Conservation (phyloP, 1,284 basidiomycete species). For the Microbotryomycetes sp. region DNA sequence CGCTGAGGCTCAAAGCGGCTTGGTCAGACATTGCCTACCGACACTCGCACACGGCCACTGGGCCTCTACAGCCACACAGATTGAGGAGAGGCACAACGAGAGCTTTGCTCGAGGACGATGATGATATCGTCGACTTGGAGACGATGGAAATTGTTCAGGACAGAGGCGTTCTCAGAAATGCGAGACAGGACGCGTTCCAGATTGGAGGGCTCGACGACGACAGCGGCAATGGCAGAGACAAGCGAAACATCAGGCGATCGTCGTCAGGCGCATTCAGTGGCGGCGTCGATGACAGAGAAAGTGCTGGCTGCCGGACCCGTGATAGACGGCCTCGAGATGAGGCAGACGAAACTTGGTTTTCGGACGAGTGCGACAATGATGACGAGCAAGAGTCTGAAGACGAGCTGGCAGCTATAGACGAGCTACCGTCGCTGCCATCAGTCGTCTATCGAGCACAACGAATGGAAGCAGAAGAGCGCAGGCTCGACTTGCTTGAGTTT, state of each 20-base stretch:
- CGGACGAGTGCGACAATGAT: background rate
- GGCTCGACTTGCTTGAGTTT: background rate
- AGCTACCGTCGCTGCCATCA: background rate
- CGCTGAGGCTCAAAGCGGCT: conserved; percentile 6
- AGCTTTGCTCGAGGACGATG: background rate
- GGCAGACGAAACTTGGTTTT: background rate
- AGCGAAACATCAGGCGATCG: background rate
- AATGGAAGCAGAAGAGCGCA: background rate
- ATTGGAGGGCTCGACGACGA: background rate
- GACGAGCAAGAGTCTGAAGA: background rate
- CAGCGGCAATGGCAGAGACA: background rate
- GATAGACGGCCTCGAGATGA: background rate
- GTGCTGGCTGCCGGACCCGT: no score
- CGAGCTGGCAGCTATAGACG: background rate
- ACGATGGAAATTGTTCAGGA: conserved; percentile 2
- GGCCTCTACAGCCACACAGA: background rate
- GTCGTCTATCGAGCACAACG: background rate
- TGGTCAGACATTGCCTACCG: conserved; percentile 19
- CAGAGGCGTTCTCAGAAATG: background rate
- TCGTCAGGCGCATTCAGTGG: background rate
- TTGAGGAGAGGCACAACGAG: background rate
- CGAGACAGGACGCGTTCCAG: background rate
- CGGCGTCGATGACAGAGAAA: background rate
- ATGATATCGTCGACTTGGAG: conserved; percentile 1
- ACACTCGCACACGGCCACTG: conserved; percentile 3